Evolutionary conservation across 1,139 yeast species (phyloP), one percentile per base, ranked within the genome.

Genomic region (Suzukiozyma palmioleophila): DNA sequence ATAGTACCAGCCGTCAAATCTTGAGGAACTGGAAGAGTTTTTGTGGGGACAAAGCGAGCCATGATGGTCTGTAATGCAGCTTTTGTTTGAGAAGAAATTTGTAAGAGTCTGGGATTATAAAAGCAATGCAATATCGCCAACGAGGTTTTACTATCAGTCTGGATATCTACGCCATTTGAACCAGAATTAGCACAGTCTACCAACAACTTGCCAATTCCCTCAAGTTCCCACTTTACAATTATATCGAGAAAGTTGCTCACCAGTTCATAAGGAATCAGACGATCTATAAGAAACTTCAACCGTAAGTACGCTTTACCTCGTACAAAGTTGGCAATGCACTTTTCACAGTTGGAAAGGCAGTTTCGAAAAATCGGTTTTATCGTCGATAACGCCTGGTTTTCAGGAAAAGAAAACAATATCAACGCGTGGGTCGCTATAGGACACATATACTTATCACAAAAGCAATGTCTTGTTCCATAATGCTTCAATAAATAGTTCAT

Each of bases 341-440:
- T 57, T 3, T 68, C 60, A 57, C 92, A 84, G 2, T 51, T 43
- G 26, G 61, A 53, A 16, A 83, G 56, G 32, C 71, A 60, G 1
- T 55, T 52, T 3, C 64, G 60, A 41, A 77, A 63, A 6, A 56
- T 51, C 3, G 65, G 61, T 44, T 73, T 72, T 40, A 75, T 62
- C 64, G 73, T 66, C 18, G 53, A 54, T 11, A 73, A 58, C 22
- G 73, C 66, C 10, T 65, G 64, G 37, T 68, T 69, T 31, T 69
- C 71, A 22, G 74, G 73, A 49, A 81, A 79, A 8, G 86, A 79
- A 52, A 81, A 81, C 41, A 81, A 62, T 14, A 83, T 75, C 40
- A 83, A 56, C 7, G 73, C 59, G 53, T 81, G 81, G 18, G 73
- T 64, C 9, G 81, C 64, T 18, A 78, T 65, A 5, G 76, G 73